These are phyloP conservation scores for Aspergillus hiratsukae DNA, from an alignment of 2,329 filamentous ascomycete genomes.

Conservation along the genomic window DNA sequence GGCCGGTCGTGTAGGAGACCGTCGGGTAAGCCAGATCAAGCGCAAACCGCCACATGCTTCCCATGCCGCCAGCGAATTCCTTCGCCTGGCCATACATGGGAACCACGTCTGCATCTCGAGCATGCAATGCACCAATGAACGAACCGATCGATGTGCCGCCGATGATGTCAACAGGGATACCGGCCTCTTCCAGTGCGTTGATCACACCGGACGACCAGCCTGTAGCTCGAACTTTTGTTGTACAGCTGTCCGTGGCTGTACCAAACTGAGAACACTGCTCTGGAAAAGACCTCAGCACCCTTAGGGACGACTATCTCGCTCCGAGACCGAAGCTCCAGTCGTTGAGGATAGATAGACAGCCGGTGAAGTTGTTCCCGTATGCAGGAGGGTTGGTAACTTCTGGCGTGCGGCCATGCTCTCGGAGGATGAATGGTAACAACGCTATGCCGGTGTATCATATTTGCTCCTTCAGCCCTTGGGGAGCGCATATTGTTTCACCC, in stretches of 20 bases:
- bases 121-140: slow-evolving; percentile 92
- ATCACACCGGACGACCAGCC: slow-evolving; percentile 82
- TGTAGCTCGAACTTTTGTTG: slow-evolving; percentile 57
- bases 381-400: no score
- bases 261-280: slow-evolving; percentile 64
- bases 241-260: slow-evolving; percentile 70
- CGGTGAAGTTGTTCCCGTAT: slow-evolving; percentile 20
- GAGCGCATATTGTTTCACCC: no score
- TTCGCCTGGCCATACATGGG: slow-evolving; percentile 96
- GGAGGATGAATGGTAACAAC: no score
- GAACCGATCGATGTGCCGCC: slow-evolving; percentile 95
- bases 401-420: no score
- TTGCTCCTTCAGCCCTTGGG: no score
- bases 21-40: slow-evolving; percentile 94
- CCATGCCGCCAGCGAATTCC: slow-evolving; percentile 98
- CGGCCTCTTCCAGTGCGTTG: slow-evolving; percentile 88
- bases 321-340: slow-evolving; percentile 64
- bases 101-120: slow-evolving; percentile 91
- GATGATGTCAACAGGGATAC: slow-evolving; percentile 91
- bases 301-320: slow-evolving; percentile 67
- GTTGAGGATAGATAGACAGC: slow-evolving; percentile 60
- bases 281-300: slow-evolving; percentile 64
- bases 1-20: slow-evolving; percentile 93
- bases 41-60: slow-evolving; percentile 97
- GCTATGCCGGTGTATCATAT: no score